Evolutionary conservation across 331 rosid species (phyloP).

Genomic region (Pyracantha coccinea): DNA sequence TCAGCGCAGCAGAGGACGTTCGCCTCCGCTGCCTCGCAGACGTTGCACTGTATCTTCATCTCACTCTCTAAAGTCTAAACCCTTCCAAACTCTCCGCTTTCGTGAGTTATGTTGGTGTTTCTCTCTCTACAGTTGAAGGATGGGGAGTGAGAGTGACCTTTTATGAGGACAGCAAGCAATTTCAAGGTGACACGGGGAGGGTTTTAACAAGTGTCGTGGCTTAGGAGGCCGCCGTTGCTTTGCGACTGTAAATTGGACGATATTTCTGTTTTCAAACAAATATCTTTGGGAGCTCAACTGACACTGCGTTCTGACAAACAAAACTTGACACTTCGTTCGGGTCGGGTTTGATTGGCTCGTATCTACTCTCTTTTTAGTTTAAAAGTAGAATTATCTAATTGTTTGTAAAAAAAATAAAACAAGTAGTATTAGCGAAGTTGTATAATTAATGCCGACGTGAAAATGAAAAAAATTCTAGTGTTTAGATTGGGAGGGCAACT

Average conservation of each 20-base stretch:
- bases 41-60: constrained; percentile 99
- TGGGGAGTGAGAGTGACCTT: constrained; percentile 28
- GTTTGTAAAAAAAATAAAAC: no score
- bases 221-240: constrained; percentile 50
- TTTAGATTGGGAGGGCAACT: no score
- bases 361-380: no score
- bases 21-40: constrained; percentile 88
- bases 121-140: not conserved
- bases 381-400: no score
- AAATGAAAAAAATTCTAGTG: no score
- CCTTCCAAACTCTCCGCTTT: constrained; percentile 5
- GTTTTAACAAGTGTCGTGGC: constrained; percentile 43
- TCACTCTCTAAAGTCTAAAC: not conserved
- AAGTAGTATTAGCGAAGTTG: no score
- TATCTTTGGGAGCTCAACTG: not conserved
- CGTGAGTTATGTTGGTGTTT: not conserved
- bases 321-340: no score
- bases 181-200: constrained; percentile 36
- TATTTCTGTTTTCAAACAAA: not conserved
- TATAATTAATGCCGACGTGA: no score
- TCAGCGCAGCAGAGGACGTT: constrained; percentile 93
- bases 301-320: not conserved
- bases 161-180: constrained; percentile 15
- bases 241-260: not conserved
- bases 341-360: no score